Percentiles rank a stretch among this genome's conserved stretches.
phyloP scores from a whole-genome alignment of 2,329 filamentous ascomycete species.

The Xylogone sp. region DNA sequence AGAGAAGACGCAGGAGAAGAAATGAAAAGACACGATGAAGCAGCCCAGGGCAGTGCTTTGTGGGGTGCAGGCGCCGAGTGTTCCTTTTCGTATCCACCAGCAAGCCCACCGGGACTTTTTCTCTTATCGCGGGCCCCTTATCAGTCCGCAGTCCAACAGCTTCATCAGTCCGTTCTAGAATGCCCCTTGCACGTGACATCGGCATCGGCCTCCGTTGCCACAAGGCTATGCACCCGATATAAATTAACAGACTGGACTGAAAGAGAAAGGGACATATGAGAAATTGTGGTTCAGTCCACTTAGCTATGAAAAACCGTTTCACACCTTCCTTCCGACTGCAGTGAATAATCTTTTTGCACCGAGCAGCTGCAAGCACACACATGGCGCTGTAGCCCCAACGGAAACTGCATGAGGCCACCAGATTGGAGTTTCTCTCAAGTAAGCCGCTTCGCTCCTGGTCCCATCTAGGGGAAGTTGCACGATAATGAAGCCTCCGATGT shows the following conservation, averaged over 20 bases:
- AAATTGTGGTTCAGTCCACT: not conserved
- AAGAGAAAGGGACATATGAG: too few species aligned
- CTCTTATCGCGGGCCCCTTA: slow-evolving; percentile 11
- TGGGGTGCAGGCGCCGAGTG: slow-evolving; percentile 18
- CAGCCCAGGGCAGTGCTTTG: slow-evolving; percentile 11
- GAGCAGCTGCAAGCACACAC: not conserved
- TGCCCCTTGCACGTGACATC: not conserved
- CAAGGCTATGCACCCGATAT: not conserved
- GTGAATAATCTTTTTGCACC: not conserved
- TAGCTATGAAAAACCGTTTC: not conserved
- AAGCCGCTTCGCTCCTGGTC: not conserved
- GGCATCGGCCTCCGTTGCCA: not conserved
- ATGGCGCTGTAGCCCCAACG: not conserved
- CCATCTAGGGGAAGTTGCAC: not conserved
- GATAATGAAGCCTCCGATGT: not conserved
- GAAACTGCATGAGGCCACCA: not conserved
- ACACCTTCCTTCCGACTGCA: not conserved
- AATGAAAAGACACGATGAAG: slow-evolving; percentile 8
- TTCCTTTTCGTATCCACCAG: slow-evolving; percentile 9
- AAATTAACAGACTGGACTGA: not conserved
- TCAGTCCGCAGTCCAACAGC: too few species aligned
- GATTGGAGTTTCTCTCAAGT: not conserved
- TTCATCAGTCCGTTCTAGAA: not conserved
- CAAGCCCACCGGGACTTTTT: slow-evolving; percentile 11
- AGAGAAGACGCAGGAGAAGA: slow-evolving; percentile 7